phyloP scores from a whole-genome alignment of 1,284 basidiomycete species.

The Moesziomyces antarcticus region DNA sequence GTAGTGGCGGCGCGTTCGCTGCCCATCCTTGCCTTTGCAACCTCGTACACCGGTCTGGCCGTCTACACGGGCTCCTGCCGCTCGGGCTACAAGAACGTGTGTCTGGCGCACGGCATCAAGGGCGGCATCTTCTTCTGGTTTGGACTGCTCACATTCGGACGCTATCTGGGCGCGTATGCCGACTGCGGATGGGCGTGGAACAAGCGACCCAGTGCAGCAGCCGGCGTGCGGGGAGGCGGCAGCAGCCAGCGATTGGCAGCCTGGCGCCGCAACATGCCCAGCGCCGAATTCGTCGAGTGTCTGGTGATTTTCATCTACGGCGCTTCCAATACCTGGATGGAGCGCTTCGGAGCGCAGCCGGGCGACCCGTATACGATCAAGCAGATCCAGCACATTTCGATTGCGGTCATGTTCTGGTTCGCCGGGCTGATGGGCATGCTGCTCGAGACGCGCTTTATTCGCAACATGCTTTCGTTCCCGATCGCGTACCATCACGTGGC shows the following conservation, averaged over 20 bases:
- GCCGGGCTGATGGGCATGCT: conserved; percentile 89
- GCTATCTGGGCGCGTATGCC: conserved; percentile 89
- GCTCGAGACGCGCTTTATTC: conserved; percentile 77
- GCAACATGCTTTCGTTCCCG: conserved; percentile 53
- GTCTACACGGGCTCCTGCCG: conserved; percentile 86
- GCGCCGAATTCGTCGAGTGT: conserved; percentile 88
- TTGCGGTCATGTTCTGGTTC: conserved; percentile 96
- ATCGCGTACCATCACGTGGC: conserved; percentile 35
- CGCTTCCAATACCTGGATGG: conserved; percentile 94
- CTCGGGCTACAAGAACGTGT: conserved; percentile 73
- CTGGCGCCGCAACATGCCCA: conserved; percentile 52
- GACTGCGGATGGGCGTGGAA: conserved; percentile 98
- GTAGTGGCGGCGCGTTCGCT: conserved; percentile 73
- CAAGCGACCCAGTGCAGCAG: conserved; percentile 50
- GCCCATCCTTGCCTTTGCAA: conserved; percentile 77
- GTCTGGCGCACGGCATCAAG: conserved; percentile 94
- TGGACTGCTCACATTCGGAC: conserved; percentile 86
- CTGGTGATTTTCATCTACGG: conserved; percentile 89
- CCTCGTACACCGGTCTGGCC: conserved; percentile 77
- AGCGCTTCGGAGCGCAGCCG: conserved; percentile 81
- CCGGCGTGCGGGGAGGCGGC: conserved; percentile 5
- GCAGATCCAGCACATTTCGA: conserved; percentile 93
- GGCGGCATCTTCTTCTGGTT: conserved; percentile 72
- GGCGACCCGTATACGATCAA: conserved; percentile 91
- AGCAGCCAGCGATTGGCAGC: conserved; percentile 23